Evolutionary conservation across 192 early-diverging fungal species (phyloP).

Genomic region (Coemansia sp.): DNA sequence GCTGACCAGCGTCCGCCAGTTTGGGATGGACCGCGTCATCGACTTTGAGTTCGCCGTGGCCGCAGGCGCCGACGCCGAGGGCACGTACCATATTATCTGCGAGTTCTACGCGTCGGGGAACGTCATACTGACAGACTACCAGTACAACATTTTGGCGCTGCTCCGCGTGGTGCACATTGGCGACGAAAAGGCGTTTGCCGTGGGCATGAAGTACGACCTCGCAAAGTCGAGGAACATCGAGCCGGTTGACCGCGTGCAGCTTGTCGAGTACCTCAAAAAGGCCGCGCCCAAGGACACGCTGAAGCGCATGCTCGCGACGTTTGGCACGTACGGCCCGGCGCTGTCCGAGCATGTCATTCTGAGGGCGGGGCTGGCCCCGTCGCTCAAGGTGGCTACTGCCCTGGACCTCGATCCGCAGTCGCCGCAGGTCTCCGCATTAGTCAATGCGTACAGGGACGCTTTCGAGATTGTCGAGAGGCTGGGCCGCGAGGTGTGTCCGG

Average conservation of each 20-base stretch:
- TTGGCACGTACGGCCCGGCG: constrained; percentile 75
- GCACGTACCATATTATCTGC: constrained; percentile 69
- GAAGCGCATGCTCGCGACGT: constrained; percentile 63
- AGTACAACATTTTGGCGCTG: constrained; percentile 80
- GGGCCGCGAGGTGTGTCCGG: constrained; percentile 39
- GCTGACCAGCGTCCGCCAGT: constrained; percentile 73
- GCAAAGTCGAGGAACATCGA: constrained; percentile 48
- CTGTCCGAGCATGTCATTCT: constrained; percentile 82
- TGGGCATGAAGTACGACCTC: constrained; percentile 73
- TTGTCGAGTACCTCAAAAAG: constrained; percentile 53
- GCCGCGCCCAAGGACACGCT: constrained; percentile 65
- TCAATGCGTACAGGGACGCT: constrained; percentile 67
- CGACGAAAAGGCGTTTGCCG: constrained; percentile 72
- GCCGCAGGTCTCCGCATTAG: constrained; percentile 57
- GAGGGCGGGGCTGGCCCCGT: constrained; percentile 62
- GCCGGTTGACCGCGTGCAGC: constrained; percentile 54
- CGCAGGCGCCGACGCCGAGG: constrained; percentile 33
- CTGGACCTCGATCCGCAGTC: constrained; percentile 58
- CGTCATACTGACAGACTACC: constrained; percentile 89
- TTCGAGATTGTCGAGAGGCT: constrained; percentile 65
- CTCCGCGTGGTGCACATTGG: constrained; percentile 85
- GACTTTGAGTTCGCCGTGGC: constrained; percentile 86
- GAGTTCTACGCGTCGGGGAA: constrained; percentile 90
- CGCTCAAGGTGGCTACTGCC: constrained; percentile 58
- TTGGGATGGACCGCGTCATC: constrained; percentile 89